These are phyloP conservation scores for Daldinia sp. DNA, from an alignment of 2,329 filamentous ascomycete species.

Conservation along the genomic window DNA sequence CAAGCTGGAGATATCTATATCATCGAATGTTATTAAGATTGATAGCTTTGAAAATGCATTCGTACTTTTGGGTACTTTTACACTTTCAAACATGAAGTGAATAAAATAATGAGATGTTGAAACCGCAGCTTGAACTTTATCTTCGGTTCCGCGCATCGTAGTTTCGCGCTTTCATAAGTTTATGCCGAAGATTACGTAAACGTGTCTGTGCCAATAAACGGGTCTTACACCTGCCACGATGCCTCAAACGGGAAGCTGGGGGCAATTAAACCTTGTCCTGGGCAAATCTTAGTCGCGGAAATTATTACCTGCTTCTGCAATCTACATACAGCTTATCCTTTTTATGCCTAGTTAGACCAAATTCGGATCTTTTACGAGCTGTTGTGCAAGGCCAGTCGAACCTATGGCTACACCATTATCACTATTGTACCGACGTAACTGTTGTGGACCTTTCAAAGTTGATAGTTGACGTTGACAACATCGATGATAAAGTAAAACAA, in stretches of 20 bases:
- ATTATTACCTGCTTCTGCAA: slow-evolving; percentile 28
- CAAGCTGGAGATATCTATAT: not conserved
- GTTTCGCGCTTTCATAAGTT: not conserved
- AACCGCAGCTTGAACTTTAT: not conserved
- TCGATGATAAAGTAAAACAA: not conserved
- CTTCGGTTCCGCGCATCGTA: not conserved
- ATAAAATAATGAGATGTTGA: not conserved
- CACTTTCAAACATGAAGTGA: not conserved
- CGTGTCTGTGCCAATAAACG: not conserved
- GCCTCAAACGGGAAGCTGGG: slow-evolving; percentile 24
- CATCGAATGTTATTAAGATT: not conserved
- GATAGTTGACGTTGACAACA: not conserved
- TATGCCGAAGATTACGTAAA: slow-evolving; percentile 8
- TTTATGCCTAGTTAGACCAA: slow-evolving; percentile 1
- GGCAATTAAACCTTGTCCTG: slow-evolving; percentile 6
- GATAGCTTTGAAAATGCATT: not conserved
- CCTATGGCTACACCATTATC: not conserved
- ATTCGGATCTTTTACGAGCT: slow-evolving; percentile 4
- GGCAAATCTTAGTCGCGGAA: slow-evolving; percentile 15
- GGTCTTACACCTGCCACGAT: slow-evolving; percentile 6
- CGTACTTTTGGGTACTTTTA: not conserved
- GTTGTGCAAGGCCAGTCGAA: not conserved
- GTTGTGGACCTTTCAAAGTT: not conserved
- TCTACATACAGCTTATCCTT: not conserved
- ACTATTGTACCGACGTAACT: not conserved